Evolutionary conservation across 306 rosid species (phyloP), one percentile per base, ranked within the genome.

Genomic region (Vachellia pachyceras): DNA sequence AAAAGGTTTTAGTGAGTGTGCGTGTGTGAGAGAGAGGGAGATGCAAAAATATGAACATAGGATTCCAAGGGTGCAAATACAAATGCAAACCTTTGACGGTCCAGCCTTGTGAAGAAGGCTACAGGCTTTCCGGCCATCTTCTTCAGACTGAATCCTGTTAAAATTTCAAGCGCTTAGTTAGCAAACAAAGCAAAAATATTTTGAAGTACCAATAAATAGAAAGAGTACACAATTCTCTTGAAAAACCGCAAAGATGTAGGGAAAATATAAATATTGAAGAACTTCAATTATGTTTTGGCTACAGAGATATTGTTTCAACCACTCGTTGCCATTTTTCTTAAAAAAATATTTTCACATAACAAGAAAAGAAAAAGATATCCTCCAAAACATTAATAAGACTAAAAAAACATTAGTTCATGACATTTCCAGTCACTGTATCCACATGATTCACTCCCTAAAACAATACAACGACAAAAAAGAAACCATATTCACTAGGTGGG

Each of bases 21-120:
- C 5, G 58, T 6, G 58, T 50, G 58, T n/a, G n/a, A n/a, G n/a
- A n/a, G n/a, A 50, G 1, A 44, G 33, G 22, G 63, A 55, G 63
- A 55, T 25, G 12, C 1, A 15, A 15, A 50, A 50, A 50, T 47
- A 60, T 6, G 50, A 25, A 15, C 13, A 44, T 22, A 44, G 18
- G 63, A 71, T 73, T 84, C 67, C 63, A 25, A 50, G n/a, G 77
- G 41, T 54, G 36, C 47, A 67, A 18, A 18, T 71, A 52, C 37
- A 75, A 49, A 81, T 71, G 37, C 61, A 82, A 82, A 93, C 97
- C 97, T 85, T 90, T 72, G 94, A 80, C 35, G 97, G 97, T 80
- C 97, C 97, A 22, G 89, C 92, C 47, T 89, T 89, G 77, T 93
- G 97, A 86, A 93, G 91, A 78, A 82, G 81, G 85, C 86, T 93